A percentile compares a stretch with the other conserved stretches of the same genome.
Conservation (phyloP, 2,329 filamentous ascomycete genomes). For the Exophiala viscosa region DNA sequence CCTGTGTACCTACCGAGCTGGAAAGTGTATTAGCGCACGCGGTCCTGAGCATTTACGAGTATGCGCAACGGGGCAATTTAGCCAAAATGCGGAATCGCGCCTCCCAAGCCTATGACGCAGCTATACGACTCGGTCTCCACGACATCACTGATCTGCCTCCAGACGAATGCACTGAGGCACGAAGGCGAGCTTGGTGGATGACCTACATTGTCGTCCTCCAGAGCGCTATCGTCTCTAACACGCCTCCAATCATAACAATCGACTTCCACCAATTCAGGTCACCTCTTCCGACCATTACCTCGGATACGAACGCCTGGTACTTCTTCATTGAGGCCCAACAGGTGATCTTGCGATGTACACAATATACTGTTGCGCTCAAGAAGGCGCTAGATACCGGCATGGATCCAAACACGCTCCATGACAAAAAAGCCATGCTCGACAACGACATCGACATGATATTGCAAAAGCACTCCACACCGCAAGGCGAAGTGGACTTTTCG, state of each 20-base stretch:
- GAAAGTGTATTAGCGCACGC: conserved; percentile 7
- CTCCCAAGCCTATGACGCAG: conserved; percentile 13
- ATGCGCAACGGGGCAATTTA: conserved; percentile 11
- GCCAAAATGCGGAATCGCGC: conserved; percentile 17
- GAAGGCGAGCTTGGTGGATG: conserved; percentile 15
- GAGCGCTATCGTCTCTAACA: conserved; percentile 6
- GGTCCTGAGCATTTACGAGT: conserved; percentile 10
- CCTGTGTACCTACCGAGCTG: conserved; percentile 2
- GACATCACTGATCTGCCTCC: neutral
- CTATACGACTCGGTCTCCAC: conserved; percentile 7
- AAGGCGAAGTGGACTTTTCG: neutral
- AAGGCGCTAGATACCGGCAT: conserved; percentile 4
- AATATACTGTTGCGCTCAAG: conserved; percentile 11
- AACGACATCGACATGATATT: conserved; percentile 1
- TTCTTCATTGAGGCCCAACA: conserved; percentile 13
- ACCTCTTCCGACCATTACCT: conserved; percentile 4
- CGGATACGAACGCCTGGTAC: conserved; percentile 8
- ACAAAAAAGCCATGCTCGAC: conserved; percentile 2
- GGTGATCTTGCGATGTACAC: conserved; percentile 8
- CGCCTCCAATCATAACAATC: conserved; percentile 10
- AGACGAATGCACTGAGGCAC: conserved; percentile 8
- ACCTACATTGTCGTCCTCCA: conserved; percentile 10
- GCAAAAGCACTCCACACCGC: neutral
- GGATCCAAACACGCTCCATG: neutral
- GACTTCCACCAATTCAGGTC: conserved; percentile 1